A percentile compares a stretch with the other conserved stretches of the same genome.
Evolutionary conservation across 495 filamentous ascomycete species (phyloP).

Genomic region (Tuber magnatum): DNA sequence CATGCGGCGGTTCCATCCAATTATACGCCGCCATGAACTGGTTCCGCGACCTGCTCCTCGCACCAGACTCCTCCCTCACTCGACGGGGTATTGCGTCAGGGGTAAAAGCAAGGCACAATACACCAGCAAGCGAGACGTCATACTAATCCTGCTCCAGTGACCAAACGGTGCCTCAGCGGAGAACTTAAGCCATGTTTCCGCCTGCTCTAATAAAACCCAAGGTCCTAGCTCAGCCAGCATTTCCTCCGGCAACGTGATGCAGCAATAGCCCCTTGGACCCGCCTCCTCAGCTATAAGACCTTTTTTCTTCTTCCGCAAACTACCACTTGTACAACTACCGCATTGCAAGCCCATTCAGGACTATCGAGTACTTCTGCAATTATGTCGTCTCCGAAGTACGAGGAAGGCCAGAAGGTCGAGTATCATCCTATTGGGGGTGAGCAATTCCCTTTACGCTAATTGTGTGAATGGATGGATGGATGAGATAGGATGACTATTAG

Average conservation of each 20-base stretch:
- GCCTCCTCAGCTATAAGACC: neutral
- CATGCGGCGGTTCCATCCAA: neutral
- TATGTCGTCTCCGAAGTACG: slow-evolving; percentile 16
- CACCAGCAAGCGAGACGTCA: neutral
- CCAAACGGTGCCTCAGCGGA: neutral
- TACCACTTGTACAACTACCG: neutral
- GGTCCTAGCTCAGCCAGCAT: neutral
- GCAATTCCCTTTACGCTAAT: neutral
- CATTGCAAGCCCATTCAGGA: neutral
- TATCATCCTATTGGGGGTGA: slow-evolving; percentile 40
- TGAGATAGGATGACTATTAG: neutral
- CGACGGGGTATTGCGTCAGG: neutral
- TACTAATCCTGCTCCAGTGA: neutral
- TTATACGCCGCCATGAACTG: neutral
- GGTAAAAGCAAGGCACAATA: neutral
- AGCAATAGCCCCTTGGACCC: neutral
- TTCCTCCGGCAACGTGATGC: neutral
- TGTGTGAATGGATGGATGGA: neutral
- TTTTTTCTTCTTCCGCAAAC: neutral
- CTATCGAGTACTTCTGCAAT: neutral
- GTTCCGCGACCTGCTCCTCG: neutral
- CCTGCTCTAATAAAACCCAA: neutral
- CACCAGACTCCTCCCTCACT: neutral
- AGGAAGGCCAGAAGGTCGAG: slow-evolving; percentile 36
- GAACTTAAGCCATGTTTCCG: neutral